Conservation (phyloP, 129 eudicot genomes). For the Arctium minus region DNA sequence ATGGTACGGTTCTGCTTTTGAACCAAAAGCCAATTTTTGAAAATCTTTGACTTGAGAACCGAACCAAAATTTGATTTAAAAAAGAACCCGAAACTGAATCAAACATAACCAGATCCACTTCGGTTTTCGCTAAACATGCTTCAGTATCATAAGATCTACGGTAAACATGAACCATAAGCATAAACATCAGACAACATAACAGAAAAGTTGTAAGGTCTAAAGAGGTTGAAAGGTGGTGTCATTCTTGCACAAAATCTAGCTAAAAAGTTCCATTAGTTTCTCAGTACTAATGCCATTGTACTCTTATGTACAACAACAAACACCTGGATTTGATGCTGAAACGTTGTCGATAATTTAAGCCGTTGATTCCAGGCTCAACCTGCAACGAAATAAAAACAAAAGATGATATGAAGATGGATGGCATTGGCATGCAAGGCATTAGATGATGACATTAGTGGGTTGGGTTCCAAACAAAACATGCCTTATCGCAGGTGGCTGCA, state of each 20-base stretch:
- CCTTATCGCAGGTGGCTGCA: constrained; percentile 35
- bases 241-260: background rate
- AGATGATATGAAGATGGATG: background rate
- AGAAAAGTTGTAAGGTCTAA: background rate
- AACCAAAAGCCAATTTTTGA: background rate
- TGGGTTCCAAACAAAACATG: constrained; percentile 1
- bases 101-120: background rate
- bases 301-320: constrained; percentile 8
- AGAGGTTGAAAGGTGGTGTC: too few relatives aligned
- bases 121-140: background rate
- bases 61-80: too few relatives aligned
- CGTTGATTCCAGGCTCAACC: constrained; percentile 39
- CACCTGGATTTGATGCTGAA: background rate
- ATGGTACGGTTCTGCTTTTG: too few relatives aligned
- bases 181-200: background rate
- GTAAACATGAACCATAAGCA: background rate
- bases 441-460: background rate
- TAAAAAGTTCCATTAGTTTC: background rate
- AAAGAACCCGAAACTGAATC: background rate
- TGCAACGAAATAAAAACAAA: background rate
- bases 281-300: background rate
- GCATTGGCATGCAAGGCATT: background rate
- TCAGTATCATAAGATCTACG: background rate
- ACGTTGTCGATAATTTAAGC: constrained; percentile 15
- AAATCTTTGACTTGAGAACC: background rate